Evolutionary conservation across 805 yeast genomes (phyloP), one percentile per base, ranked within the genome.

Genomic region (Myxozyma monticola): DNA sequence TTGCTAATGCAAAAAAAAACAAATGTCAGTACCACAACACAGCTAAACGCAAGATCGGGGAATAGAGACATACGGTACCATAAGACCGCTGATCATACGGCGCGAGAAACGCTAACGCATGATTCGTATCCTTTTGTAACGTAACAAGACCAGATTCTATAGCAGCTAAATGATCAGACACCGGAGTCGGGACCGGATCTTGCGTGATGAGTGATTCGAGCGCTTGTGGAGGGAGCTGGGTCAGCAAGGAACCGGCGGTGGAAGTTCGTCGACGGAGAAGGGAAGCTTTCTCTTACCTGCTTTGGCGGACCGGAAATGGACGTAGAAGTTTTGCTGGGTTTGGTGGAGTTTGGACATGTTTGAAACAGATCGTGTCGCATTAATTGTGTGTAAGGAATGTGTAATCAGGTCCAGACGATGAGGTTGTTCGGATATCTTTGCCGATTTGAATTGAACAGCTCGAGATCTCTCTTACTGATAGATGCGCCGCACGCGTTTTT

Each of bases 271-370:
- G 35, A 10, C 18, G 18, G 35, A n/a, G 3, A 22, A 26, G 35
- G 14, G 18, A 18, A 2, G 17, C 17, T 1, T 9, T 15, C 14
- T 22, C 45, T 24, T 28, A 51, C 56, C 48, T 12, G 42, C 31
- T 31, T 48, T 43, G 15, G 25, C 21, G 1, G 45, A 44, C 36
- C 42, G 45, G 29, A 53, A 53, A 24, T 45, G 49, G 30, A 44
- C 45, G 37, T 42, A 53, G 42, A 53, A 53, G 18, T 22, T 37
- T 44, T 53, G 57, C 51, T 53, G 57, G 2, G 57, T 49, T 35
- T 49, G 54, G 17, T 53, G 57, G 22, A 48, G 45, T 36, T 53
- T 53, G 15, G 57, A 53, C 57, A 53, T 53, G 14, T n/a, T n/a
- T n/a, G n/a, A n/a, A n/a, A n/a, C n/a, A n/a, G n/a, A n/a, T n/a